Conservation (phyloP, 148 eudicot genomes). For the Dianthus caryophyllus region DNA sequence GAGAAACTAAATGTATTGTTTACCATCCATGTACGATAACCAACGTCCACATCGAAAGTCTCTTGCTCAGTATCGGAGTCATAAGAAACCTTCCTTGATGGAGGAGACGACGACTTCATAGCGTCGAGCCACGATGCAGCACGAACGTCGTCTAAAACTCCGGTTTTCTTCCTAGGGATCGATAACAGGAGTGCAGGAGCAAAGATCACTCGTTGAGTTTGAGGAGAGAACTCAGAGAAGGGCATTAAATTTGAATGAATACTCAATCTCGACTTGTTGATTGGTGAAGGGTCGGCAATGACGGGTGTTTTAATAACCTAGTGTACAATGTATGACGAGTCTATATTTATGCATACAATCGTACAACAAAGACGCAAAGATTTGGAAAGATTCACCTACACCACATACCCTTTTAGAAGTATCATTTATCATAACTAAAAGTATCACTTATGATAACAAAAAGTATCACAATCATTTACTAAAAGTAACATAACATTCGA, state of each 20-base stretch:
- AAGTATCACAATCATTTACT: no score
- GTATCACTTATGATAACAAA: no score
- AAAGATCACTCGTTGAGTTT: conserved; percentile 40
- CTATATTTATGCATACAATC: conserved; percentile 9
- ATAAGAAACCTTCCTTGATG: conserved; percentile 45
- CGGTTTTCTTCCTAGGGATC: conserved; percentile 68
- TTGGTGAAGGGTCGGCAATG: conserved; percentile 63
- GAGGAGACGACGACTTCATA: conserved; percentile 92
- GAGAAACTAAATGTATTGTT: background rate
- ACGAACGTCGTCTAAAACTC: conserved; percentile 67
- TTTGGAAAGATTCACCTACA: conserved; percentile 12
- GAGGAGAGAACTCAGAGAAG: conserved; percentile 54
- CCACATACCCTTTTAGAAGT: conserved; percentile 18
- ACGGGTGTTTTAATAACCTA: conserved; percentile 75
- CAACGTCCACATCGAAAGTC: conserved; percentile 41
- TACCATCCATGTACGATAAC: conserved; percentile 79
- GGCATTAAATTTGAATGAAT: conserved; percentile 49
- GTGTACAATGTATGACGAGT: conserved; percentile 7
- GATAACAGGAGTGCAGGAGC: conserved; percentile 48
- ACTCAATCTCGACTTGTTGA: conserved; percentile 60
- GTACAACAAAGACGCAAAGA: conserved; percentile 22
- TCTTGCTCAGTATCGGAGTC: conserved; percentile 43
- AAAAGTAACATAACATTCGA: no score
- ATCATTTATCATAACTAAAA: no score
- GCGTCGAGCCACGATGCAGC: conserved; percentile 70